Conservation (phyloP, 345 rosid species). For the Melaleuca alternifolia region DNA sequence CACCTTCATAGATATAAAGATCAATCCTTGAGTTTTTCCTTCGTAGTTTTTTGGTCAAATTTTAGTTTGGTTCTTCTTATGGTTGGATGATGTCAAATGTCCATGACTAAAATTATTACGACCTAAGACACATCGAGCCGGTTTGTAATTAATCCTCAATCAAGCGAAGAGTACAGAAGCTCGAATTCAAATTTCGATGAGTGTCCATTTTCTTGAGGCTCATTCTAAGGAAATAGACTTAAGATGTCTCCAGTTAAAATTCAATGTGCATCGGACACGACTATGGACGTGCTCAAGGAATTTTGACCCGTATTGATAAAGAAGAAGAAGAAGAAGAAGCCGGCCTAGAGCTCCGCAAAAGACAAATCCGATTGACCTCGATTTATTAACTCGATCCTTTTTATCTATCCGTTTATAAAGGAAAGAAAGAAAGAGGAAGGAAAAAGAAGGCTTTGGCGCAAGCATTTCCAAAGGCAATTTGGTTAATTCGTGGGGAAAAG, state of each 20-base stretch:
- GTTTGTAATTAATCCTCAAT: not conserved
- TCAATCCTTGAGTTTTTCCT: not conserved
- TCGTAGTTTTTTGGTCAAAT: not conserved
- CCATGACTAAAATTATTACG: not conserved
- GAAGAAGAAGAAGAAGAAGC: not conserved
- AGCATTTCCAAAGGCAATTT: not conserved
- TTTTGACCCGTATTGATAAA: not conserved
- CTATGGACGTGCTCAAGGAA: not conserved
- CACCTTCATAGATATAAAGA: not conserved
- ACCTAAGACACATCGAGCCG: not conserved
- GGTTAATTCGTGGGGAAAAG: not conserved
- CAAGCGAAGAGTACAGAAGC: not conserved
- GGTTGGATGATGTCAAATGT: not conserved
- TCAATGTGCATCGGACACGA: not conserved
- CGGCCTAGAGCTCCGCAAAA: too few relatives aligned
- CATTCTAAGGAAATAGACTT: fast-evolving
- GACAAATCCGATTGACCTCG: not conserved
- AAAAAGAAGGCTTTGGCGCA: too few relatives aligned
- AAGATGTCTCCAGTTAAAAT: fast-evolving
- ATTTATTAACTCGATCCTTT: not conserved
- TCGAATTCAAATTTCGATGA: not conserved
- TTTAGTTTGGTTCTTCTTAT: not conserved
- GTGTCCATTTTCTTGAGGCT: not conserved
- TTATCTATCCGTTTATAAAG: too few relatives aligned
- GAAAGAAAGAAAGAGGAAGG: not conserved